A percentile compares a stretch with the other conserved stretches of the same genome.
These are phyloP conservation scores for Nicotiana obtusifolia DNA, from an alignment of 257 asterid species.

Conservation along the genomic window DNA sequence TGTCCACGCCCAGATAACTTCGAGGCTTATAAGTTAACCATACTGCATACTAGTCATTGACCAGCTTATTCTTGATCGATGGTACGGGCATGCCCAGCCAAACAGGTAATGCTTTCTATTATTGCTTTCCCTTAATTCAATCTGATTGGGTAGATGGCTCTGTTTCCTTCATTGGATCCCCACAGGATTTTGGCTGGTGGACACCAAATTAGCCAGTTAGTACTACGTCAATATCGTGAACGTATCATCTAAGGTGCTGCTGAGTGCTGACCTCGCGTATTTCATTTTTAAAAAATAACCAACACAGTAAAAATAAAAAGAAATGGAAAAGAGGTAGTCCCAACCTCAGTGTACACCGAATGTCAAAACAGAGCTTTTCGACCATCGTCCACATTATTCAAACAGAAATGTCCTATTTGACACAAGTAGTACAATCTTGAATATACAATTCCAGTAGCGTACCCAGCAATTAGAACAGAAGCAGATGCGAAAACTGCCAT, in stretches of 20 bases:
- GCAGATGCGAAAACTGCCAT: background rate
- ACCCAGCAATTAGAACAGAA: background rate
- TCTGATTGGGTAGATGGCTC: background rate
- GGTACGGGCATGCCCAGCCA: background rate
- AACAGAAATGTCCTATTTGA: background rate
- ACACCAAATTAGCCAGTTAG: background rate
- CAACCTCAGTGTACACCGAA: background rate
- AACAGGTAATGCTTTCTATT: background rate
- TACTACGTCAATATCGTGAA: background rate
- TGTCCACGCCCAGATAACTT: too few species aligned
- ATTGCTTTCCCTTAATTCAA: background rate
- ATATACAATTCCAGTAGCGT: background rate
- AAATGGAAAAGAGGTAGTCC: background rate
- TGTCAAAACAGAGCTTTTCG: background rate
- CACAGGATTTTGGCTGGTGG: background rate
- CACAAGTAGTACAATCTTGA: background rate
- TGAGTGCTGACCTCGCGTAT: conserved; percentile 3
- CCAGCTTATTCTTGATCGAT: background rate
- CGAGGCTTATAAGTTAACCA: too few species aligned
- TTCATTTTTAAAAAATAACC: background rate
- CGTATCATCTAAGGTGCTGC: background rate
- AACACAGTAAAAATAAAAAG: background rate
- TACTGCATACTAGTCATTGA: background rate
- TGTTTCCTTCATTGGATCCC: background rate
- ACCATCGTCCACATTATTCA: background rate